Base-by-base conservation (phyloP, 2,329 filamentous ascomycete genomes). In the Lizonia empirigonia region DNA sequence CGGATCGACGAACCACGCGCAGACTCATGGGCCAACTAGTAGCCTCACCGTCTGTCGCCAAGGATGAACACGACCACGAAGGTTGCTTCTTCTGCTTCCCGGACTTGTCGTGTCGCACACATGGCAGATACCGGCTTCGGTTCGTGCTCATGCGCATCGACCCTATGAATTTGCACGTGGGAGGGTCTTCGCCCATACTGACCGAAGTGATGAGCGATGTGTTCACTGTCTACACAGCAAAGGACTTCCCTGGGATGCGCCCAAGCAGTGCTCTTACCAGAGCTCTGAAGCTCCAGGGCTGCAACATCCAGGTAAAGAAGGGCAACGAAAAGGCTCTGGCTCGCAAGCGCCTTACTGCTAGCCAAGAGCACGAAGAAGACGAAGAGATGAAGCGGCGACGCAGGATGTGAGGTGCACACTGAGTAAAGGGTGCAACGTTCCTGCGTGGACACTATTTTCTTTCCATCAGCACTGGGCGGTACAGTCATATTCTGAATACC, bases 81-180 rank as follows among this genome's bases (percentile, higher is more conserved):
- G 89, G 90, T 1, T 91, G 87, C 65, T 94, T 93, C 77, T 94
- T 93, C 72, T 90, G 88, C 69, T 94, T 94, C 68, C 87, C 89
- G 0, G 90, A 94, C 67, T 78, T 94, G 16, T 91, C 88, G 4
- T 91, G 89, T 68, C 83, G 90, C 26, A 91, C 87, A 0, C 85
- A 89, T 1, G 90, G 90, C 16, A 78, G 78, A n/a, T 94, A 89
- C 71, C 81, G 88, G 15, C 80, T 94, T 46, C 85, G 84, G 37
- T 93, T 94, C 70, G 84, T 84, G 29, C 78, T 93, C 18, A 84
- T 91, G 65, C 82, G 88, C 53, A 81, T 93, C 33, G 85, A 91
- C 58, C 85, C 86, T 2, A 74, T 74, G 27, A 76, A 77, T 38
- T 81, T 85, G 71, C 75, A 76, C 12, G 80, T 80, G 2, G 85